phyloP scores from a whole-genome alignment of 2,329 filamentous ascomycete species.

The Periconia macrospinosa region DNA sequence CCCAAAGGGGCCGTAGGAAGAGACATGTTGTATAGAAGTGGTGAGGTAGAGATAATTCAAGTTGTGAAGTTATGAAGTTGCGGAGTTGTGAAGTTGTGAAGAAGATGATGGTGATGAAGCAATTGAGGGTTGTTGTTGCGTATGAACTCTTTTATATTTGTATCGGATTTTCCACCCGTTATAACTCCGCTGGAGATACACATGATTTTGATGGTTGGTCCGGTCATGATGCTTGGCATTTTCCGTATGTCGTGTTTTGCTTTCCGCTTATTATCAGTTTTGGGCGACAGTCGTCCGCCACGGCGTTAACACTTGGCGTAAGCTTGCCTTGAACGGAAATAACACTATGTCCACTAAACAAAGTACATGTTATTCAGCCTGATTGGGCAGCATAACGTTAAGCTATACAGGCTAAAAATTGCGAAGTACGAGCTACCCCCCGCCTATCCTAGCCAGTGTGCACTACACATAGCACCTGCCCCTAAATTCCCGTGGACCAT shows the following conservation, averaged over 20 bases:
- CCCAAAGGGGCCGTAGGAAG: conserved; percentile 52
- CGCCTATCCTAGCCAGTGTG: too few relatives aligned
- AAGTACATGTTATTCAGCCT: too few relatives aligned
- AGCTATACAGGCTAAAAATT: too few relatives aligned
- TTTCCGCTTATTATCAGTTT: neutral
- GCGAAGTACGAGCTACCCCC: too few relatives aligned
- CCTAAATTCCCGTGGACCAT: too few relatives aligned
- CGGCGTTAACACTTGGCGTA: neutral
- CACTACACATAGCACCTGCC: too few relatives aligned
- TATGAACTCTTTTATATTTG: neutral
- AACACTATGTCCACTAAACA: too few relatives aligned
- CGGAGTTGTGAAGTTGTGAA: neutral
- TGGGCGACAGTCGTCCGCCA: neutral
- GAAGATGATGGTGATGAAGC: neutral
- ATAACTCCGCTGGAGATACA: neutral
- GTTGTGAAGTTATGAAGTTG: neutral
- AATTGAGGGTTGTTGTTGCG: neutral
- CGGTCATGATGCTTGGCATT: neutral
- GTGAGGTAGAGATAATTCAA: neutral
- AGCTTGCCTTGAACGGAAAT: too few relatives aligned
- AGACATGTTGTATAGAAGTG: conserved; percentile 23
- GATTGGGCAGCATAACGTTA: too few relatives aligned
- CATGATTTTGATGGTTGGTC: neutral
- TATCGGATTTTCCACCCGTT: neutral
- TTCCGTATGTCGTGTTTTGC: neutral